Evolutionary conservation across 2,329 filamentous ascomycete genomes (phyloP).

Genomic region (Clonostachys sp.): DNA sequence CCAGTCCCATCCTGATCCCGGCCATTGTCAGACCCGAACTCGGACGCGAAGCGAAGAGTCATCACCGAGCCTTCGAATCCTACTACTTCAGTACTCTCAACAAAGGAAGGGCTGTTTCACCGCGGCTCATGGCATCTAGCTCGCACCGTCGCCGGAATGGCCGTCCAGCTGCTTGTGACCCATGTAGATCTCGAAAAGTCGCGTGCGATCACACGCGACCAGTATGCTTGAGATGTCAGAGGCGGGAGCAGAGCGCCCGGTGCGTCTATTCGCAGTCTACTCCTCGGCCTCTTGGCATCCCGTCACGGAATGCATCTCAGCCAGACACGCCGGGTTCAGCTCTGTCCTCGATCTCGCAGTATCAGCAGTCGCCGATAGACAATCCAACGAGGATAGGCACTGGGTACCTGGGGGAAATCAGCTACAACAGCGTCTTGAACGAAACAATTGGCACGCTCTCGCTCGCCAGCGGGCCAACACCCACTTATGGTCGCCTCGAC

Average conservation of each 20-base stretch:
- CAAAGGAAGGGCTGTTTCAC: too few species aligned
- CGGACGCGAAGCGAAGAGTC: too few species aligned
- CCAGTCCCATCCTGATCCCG: too few species aligned
- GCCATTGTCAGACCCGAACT: too few species aligned
- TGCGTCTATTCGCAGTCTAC: slow-evolving; percentile 21
- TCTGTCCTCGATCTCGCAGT: slow-evolving; percentile 3
- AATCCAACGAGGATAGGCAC: neutral
- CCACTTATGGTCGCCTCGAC: neutral
- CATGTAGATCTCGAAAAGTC: slow-evolving; percentile 29
- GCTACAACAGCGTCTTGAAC: slow-evolving; percentile 33
- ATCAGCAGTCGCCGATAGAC: too few species aligned
- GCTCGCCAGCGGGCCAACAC: slow-evolving; percentile 13
- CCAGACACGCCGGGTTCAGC: slow-evolving; percentile 5
- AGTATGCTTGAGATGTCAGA: slow-evolving; percentile 26
- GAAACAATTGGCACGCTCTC: slow-evolving; percentile 33
- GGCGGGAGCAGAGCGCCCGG: slow-evolving; percentile 18
- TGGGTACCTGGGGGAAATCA: slow-evolving; percentile 41
- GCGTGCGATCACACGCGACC: slow-evolving; percentile 32
- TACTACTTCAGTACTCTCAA: too few species aligned
- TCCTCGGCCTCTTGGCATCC: neutral
- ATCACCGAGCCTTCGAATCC: too few species aligned
- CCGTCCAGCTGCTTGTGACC: slow-evolving; percentile 15
- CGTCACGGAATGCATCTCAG: neutral
- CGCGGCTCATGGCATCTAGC: too few species aligned
- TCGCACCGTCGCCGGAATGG: slow-evolving; percentile 14